phyloP scores from a whole-genome alignment of 2,329 filamentous ascomycete species.

The Colletotrichum melonis region DNA sequence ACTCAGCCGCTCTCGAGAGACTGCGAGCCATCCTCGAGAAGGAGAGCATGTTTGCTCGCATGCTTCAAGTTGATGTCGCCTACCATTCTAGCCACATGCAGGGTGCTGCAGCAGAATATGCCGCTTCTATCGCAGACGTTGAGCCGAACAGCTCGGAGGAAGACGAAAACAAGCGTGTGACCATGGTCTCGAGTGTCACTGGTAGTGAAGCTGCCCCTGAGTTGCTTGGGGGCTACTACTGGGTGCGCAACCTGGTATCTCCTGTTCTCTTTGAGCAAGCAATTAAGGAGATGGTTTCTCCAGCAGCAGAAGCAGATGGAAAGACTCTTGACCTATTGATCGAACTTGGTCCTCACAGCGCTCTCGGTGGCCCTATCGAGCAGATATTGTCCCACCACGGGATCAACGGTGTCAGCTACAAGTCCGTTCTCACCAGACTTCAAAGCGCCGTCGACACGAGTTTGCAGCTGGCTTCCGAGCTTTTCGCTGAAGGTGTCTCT shows the following conservation, averaged over 20 bases:
- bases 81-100: constrained; percentile 41
- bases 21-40: constrained; percentile 46
- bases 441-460: constrained; percentile 36
- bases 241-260: constrained; percentile 30
- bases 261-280: constrained; percentile 9
- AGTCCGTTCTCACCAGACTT: constrained; percentile 32
- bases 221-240: constrained; percentile 21
- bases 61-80: constrained; percentile 37
- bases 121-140: not conserved
- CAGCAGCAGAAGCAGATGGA: not conserved
- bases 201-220: not conserved
- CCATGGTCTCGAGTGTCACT: constrained; percentile 2
- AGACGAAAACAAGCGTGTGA: not conserved
- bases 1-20: constrained; percentile 39
- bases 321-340: not conserved
- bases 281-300: not conserved
- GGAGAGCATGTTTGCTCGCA: constrained; percentile 48
- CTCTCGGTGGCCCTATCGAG: not conserved
- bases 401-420: not conserved
- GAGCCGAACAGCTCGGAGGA: not conserved
- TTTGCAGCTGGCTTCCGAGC: not conserved
- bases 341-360: constrained; percentile 18
- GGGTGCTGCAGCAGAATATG: constrained; percentile 3
- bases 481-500: constrained; percentile 35
- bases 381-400: not conserved